Evolutionary conservation across 139 green algal species (phyloP), one percentile per base, ranked within the genome.

Genomic region (Raphidocelis subcapitata): DNA sequence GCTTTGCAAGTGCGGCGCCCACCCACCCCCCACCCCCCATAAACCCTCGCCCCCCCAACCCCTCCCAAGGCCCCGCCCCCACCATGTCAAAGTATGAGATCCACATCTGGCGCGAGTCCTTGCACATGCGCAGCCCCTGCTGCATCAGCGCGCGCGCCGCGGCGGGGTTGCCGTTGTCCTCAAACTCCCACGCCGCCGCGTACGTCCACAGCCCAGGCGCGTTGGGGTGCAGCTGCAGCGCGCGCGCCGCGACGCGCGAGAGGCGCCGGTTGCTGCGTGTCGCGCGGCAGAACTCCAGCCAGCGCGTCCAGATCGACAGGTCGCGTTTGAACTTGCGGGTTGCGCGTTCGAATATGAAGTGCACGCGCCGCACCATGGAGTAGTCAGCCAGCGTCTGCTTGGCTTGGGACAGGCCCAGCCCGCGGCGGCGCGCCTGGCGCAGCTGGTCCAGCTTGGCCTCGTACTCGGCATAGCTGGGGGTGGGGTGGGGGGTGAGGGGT

Each of bases 301-400:
- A 98, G 15, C 65, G 54, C 59, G 88, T 71, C 94, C 94, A 98
- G 0, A 98, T 77, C 16, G 41, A 2, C 64, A 98, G 59, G 81
- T 98, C 94, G 0, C 89, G 88, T 35, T 82, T 81, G 74, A 98
- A 98, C 67, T 95, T 96, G 65, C 88, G 87, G 2, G 87, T 80
- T 1, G 92, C 90, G 1, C 94, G 87, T 72, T 95, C 86, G 72
- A 89, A 98, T 28, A 97, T 95, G 82, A 97, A 96, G 73, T 98
- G 89, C 5, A 94, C 82, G 35, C 93, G 84, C 20, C 85, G 81
- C 16, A 91, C 71, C 10, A 94, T 89, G 51, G 76, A 81, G 18
- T 82, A 80, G 57, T 97, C 94, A 1, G 84, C 81, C 41, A 92
- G 65, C 15, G 56, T 77, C 21, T 79, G 78, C 78, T 92, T 90